Evolutionary conservation across 306 rosid genomes (phyloP), one percentile per base, ranked within the genome.

Genomic region (Alnus glutinosa): DNA sequence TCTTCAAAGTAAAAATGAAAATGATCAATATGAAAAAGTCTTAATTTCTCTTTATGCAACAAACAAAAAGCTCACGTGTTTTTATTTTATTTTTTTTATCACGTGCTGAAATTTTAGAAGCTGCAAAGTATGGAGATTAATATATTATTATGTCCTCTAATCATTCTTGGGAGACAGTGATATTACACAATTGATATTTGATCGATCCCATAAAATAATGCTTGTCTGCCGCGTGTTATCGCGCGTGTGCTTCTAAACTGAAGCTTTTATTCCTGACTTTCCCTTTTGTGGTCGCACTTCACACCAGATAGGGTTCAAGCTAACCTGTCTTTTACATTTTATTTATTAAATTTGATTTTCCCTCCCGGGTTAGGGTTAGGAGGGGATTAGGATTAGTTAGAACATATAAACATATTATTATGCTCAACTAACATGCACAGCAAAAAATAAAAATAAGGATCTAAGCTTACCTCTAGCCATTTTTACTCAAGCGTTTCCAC

Each of bases 151-250:
- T 2, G 52, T 63, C 47, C 72, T 39, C 68, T 50, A 58, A 74
- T 73, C 77, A 73, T 67, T 71, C 58, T 58, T 69, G 16, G 4
- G 52, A n/a, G 80, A 80, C 84, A 61, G 75, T 74, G 80, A 77
- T 0, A 51, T 37, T 72, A 69, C 70, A 78, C 11, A 30, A 78
- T 69, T 78, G 58, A 14, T 48, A 8, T 50, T 55, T 50, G 37
- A 67, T 62, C 42, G 37, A 67, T 62, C 42, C n/a, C 2, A 73
- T 61, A 51, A 78, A 77, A 44, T 74, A 75, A 57, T 58, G 23
- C 77, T 50, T 44, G 82, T 32, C 74, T 80, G 49, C 77, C 82
- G 66, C 74, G 77, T 77, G 84, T 84, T 72, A 67, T 66, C 49
- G 81, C 76, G 84, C 74, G 67, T 80, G 84, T 77, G 48, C 46